Conservation (phyloP, 306 rosid species). For the Sicyos baderoa region DNA sequence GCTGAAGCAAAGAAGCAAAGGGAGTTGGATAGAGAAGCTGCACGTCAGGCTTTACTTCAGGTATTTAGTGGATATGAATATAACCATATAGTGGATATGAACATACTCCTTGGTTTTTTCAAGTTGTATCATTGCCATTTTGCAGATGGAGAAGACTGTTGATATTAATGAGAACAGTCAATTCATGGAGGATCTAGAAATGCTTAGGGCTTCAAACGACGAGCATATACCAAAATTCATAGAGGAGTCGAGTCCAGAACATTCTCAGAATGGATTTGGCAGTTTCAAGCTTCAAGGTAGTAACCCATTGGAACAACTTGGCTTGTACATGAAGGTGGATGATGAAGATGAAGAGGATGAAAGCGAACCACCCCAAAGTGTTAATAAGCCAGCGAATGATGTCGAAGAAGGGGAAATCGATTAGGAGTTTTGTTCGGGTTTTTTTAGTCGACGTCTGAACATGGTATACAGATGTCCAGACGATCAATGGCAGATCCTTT, state of each 20-base stretch:
- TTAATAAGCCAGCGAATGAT: constrained; percentile 42
- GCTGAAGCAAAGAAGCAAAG: constrained; percentile 72
- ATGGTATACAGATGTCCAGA: neutral
- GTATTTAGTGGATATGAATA: constrained; percentile 31
- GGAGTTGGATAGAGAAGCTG: constrained; percentile 89
- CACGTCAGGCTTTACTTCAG: constrained; percentile 78
- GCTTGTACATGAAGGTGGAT: constrained; percentile 70
- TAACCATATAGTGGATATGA: neutral
- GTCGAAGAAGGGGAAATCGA: constrained; percentile 82
- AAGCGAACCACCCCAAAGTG: constrained; percentile 23
- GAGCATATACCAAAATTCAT: constrained; percentile 40
- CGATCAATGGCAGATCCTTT: neutral
- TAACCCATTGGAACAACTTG: constrained; percentile 68
- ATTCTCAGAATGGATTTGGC: constrained; percentile 42
- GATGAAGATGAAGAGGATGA: constrained; percentile 80
- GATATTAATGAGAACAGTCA: constrained; percentile 74
- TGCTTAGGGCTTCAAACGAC: constrained; percentile 51
- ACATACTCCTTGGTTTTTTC: neutral
- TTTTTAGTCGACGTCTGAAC: neutral
- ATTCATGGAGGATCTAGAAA: constrained; percentile 72
- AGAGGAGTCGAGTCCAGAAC: constrained; percentile 52
- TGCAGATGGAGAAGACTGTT: constrained; percentile 83
- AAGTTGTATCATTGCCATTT: neutral
- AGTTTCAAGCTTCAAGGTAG: constrained; percentile 57
- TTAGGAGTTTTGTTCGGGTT: constrained; percentile 13